These are phyloP conservation scores for Grigorovia humatica DNA, from an alignment of 805 yeast genomes.

Conservation along the genomic window DNA sequence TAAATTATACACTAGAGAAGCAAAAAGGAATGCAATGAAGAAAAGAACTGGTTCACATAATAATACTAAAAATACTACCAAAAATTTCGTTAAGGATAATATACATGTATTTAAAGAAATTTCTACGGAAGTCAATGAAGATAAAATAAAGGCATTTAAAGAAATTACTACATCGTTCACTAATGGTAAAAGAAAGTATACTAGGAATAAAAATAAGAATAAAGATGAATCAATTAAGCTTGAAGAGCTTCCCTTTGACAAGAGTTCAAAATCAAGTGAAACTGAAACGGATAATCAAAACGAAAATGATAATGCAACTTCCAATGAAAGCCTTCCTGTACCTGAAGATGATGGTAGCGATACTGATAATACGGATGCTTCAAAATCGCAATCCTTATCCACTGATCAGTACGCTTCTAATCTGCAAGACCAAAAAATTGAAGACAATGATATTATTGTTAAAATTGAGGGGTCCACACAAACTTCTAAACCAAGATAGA, in stretches of 20 bases:
- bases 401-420: not conserved
- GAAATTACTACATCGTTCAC: not conserved
- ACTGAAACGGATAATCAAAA: not conserved
- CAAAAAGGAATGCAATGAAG: slow-evolving; percentile 31
- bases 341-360: not conserved
- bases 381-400: not conserved
- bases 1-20: slow-evolving; percentile 35
- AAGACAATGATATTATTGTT: not conserved
- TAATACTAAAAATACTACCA: not conserved
- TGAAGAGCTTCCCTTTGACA: not conserved
- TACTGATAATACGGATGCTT: not conserved
- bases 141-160: not conserved
- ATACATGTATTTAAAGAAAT: not conserved
- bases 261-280: not conserved
- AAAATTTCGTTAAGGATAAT: not conserved
- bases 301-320: too few species aligned
- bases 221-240: not conserved
- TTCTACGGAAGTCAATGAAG: not conserved
- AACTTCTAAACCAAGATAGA: not conserved
- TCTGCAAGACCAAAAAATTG: not conserved
- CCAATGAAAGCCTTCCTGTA: not conserved
- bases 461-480: not conserved
- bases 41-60: slow-evolving; percentile 11
- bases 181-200: not conserved
- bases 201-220: not conserved